Evolutionary conservation across 306 rosid genomes (phyloP).

Genomic region (Vigna nakashimae): DNA sequence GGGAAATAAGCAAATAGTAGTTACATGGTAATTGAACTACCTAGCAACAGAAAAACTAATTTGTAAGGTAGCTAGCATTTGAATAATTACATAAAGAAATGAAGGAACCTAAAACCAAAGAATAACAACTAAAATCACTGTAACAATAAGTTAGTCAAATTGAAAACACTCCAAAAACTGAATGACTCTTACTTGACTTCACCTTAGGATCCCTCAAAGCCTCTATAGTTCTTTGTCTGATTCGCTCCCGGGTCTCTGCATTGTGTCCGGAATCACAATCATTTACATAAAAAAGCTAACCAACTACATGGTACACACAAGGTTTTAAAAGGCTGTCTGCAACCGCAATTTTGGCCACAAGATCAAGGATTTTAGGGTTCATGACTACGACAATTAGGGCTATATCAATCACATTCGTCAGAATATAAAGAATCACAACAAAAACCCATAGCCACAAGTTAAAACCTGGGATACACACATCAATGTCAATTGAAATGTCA

Average conservation of each 20-base stretch:
- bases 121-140: conserved; percentile 12
- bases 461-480: neutral
- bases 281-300: conserved; percentile 34
- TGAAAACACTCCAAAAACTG: conserved; percentile 44
- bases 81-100: conserved; percentile 5
- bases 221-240: conserved; percentile 75
- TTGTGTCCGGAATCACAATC: conserved; percentile 22
- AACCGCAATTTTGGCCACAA: neutral
- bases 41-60: conserved; percentile 4
- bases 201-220: conserved; percentile 94
- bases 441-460: neutral
- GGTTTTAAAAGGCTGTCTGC: neutral
- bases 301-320: conserved; percentile 1
- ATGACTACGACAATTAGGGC: neutral
- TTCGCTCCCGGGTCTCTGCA: conserved; percentile 78
- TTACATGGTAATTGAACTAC: conserved; percentile 11
- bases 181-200: conserved; percentile 77
- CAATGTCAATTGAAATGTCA: neutral
- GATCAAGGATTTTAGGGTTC: neutral
- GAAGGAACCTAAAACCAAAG: conserved; percentile 29
- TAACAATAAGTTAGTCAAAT: conserved; percentile 17
- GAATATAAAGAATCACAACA: neutral
- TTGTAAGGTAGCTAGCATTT: conserved; percentile 26
- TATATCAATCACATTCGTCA: neutral
- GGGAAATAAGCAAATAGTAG: conserved; percentile 26